Base-by-base conservation (phyloP, 148 eudicot species). In the Chenopodium album region DNA sequence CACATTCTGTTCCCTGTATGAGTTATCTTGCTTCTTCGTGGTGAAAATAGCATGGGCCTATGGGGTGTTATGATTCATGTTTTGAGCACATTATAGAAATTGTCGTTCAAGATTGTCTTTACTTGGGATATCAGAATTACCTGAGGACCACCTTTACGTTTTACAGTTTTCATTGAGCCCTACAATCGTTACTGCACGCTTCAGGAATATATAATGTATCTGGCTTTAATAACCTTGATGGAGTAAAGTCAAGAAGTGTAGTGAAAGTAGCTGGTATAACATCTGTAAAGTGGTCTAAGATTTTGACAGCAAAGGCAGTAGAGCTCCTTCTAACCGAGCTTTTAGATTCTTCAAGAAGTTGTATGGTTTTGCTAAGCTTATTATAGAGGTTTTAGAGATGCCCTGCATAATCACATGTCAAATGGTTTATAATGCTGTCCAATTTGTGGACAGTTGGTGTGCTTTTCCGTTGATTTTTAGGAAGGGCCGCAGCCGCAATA, bases 231-330 rank as follows among this genome's bases (percentile, higher is more conserved):
- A 72, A 34, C 46, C 71, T 26, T 31, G 23, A 62, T 23, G 60
- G 63, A 29, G 48, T 75, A 75, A 75, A 83, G 69, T 44, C 29
- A 28, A 41, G 26, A 34, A 66, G n/a, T 47, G 20, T 12, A 47
- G 32, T 76, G 74, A 62, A 80, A 70, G 44, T 17, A 76, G 68
- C 71, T 54, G 70, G 80, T 74, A 80, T 84, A 82, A 75, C 47
- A 63, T 76, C 78, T 76, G 73, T 80, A 81, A 84, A 72, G 77
- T 44, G 11, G 9, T 76, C 19, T 5, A 26, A 20, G 86, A 84
- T 50, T 60, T 62, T 0, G 86, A 84, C 80, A 80, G 73, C 32
- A 54, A 22, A 11, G 80, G n/a, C 77, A 76, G 83, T 34, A 29
- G 37, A 47, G 59, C 56, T 81, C 78, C 64, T 79, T 28, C 0